Percentiles rank a stretch among this genome's conserved stretches.
These are phyloP conservation scores for Acer saccharum DNA, from an alignment of 345 rosid genomes.

Conservation along the genomic window DNA sequence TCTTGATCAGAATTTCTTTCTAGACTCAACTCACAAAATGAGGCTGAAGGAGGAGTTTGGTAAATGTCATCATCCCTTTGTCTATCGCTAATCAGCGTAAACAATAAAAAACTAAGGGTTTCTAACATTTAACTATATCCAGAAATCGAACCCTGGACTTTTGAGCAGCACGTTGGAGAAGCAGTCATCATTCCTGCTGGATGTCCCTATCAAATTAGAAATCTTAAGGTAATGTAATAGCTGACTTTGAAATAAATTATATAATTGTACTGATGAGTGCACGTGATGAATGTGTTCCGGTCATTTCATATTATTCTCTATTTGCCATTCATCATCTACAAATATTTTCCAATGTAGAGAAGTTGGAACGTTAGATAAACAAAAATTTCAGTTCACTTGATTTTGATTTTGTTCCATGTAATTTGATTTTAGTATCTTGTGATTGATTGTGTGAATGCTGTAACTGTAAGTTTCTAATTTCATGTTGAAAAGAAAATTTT, in stretches of 20 bases:
- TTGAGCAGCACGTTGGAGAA: slow-evolving; percentile 92
- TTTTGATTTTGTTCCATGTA: background rate
- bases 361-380: background rate
- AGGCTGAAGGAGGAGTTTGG: slow-evolving; percentile 89
- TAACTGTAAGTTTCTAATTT: background rate
- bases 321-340: background rate
- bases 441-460: background rate
- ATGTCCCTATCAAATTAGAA: slow-evolving; percentile 89
- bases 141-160: slow-evolving; percentile 96
- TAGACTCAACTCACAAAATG: slow-evolving; percentile 68
- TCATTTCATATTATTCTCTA: background rate
- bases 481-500: slow-evolving; percentile 12
- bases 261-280: background rate
- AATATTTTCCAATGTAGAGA: background rate
- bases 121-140: slow-evolving; percentile 17
- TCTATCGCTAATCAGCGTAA: background rate
- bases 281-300: background rate
- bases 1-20: slow-evolving; percentile 82
- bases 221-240: slow-evolving; percentile 57
- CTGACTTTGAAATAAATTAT: no score
- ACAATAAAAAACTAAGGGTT: background rate
- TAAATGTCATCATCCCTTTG: slow-evolving; percentile 34
- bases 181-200: slow-evolving; percentile 93
- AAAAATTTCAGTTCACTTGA: background rate
- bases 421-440: slow-evolving; percentile 1